Base-by-base conservation (phyloP, 495 filamentous ascomycete genomes). In the Tirmania nivea region DNA sequence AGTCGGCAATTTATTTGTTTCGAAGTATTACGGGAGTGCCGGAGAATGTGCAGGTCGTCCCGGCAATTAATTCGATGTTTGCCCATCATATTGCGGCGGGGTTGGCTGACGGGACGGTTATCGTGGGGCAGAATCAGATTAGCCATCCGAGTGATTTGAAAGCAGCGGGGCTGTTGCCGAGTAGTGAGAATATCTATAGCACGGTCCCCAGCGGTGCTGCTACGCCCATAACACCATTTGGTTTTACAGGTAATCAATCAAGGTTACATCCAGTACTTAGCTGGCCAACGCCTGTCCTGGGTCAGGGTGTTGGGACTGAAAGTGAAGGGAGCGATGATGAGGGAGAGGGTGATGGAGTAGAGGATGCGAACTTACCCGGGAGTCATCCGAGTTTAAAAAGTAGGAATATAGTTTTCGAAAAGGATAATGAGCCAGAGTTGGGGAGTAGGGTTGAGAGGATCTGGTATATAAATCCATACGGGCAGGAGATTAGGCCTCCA, bases 401-500 rank as follows among this genome's bases (percentile, higher is more conserved):
- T 52, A 83, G 78, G 49, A 81, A 87, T 60, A 84, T 95, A 58
- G 66, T 69, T 21, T 90, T 94, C 68, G 77, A 70, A 68, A 96
- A 96, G 65, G 63, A 69, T 47, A 60, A 73, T n/a, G 73, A 81
- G 60, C 73, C 79, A 47, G 82, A 86, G 52, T 73, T 95, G 8
- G 74, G 82, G 0, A 74, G 80, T 8, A 76, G 81, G 37, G 94
- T 96, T 58, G 69, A 76, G 58, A 73, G 89, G 8, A 74, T 96
- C 57, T 95, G 84, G 86, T 96, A 95, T 69, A 95, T 96, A 68
- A 95, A 94, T 66, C 86, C 86, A 1, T 96, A 94, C 68, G 89
- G 89, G 25, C 75, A 77, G 60, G 87, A 94, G 67, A 94, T 96
- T 63, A 74, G 79, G 21, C 83, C 84, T 0, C 68, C 76, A 0